Percentiles rank a stretch among this genome's conserved stretches.
Evolutionary conservation across 2,329 filamentous ascomycete species (phyloP).

Genomic region (Colletotrichum sp.): DNA sequence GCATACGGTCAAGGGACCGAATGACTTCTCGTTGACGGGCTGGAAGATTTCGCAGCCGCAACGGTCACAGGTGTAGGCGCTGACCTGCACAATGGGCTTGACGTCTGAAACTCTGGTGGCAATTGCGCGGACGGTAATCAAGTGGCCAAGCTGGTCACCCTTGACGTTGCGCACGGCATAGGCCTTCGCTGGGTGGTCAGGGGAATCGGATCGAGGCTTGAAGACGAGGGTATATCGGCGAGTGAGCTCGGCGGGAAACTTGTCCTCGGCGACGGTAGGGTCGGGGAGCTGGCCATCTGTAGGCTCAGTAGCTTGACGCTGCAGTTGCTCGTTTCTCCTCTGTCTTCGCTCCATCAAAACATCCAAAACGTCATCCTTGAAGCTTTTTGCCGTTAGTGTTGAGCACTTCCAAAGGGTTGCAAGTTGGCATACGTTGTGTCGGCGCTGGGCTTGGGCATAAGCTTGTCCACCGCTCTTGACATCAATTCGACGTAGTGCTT

Average conservation of each 20-base stretch:
- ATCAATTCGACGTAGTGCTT: conserved; percentile 95
- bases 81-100: conserved; percentile 96
- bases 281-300: conserved; percentile 57
- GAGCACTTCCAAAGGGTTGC: neutral
- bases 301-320: conserved; percentile 54
- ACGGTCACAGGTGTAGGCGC: conserved; percentile 95
- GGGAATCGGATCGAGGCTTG: conserved; percentile 82
- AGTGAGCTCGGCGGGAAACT: conserved; percentile 91
- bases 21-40: conserved; percentile 89
- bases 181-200: conserved; percentile 65
- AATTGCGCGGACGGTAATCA: conserved; percentile 95
- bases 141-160: conserved; percentile 88
- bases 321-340: conserved; percentile 80
- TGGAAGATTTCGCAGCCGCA: conserved; percentile 99
- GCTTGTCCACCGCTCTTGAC: conserved; percentile 84
- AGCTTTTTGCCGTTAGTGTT: conserved; percentile 53
- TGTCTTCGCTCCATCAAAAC: conserved; percentile 93
- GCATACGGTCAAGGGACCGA: conserved; percentile 84
- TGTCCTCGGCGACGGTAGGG: conserved; percentile 69
- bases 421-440: conserved; percentile 71
- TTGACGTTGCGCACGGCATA: conserved; percentile 93
- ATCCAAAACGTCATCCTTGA: conserved; percentile 97
- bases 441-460: conserved; percentile 78
- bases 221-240: conserved; percentile 95
- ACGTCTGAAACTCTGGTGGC: conserved; percentile 96